Evolutionary conservation across 306 rosid genomes (phyloP).

Genomic region (Albizia julibrissin): DNA sequence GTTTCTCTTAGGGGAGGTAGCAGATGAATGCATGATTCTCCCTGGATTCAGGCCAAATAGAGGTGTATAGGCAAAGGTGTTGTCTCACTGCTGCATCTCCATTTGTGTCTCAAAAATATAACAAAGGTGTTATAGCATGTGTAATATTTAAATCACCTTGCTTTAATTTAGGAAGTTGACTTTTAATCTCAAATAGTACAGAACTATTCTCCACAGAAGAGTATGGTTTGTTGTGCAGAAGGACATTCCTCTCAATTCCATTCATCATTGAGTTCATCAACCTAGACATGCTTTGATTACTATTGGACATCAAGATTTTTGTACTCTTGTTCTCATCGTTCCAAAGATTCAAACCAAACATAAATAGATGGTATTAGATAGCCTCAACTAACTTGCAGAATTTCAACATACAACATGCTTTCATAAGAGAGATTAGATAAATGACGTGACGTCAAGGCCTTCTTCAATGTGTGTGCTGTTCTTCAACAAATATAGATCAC

Average conservation of each 20-base stretch:
- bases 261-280: neutral
- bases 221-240: neutral
- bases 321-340: neutral
- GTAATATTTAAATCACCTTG: neutral
- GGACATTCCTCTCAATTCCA: neutral
- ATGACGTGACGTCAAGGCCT: too few relatives aligned
- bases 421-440: neutral
- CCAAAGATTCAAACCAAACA: too few relatives aligned
- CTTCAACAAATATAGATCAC: neutral
- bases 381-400: neutral
- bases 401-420: neutral
- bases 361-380: too few relatives aligned
- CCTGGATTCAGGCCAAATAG: too few relatives aligned
- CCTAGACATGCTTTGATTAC: neutral
- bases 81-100: neutral
- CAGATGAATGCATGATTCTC: neutral
- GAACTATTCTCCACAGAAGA: neutral
- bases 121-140: neutral
- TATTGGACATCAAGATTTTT: neutral
- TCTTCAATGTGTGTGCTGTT: too few relatives aligned
- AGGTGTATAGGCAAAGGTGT: too few relatives aligned
- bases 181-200: neutral
- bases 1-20: neutral
- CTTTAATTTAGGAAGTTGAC: neutral
- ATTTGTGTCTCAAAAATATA: neutral